Evolutionary conservation across 176 grass and related monocot species (phyloP).

Genomic region (Carex kokanica): DNA sequence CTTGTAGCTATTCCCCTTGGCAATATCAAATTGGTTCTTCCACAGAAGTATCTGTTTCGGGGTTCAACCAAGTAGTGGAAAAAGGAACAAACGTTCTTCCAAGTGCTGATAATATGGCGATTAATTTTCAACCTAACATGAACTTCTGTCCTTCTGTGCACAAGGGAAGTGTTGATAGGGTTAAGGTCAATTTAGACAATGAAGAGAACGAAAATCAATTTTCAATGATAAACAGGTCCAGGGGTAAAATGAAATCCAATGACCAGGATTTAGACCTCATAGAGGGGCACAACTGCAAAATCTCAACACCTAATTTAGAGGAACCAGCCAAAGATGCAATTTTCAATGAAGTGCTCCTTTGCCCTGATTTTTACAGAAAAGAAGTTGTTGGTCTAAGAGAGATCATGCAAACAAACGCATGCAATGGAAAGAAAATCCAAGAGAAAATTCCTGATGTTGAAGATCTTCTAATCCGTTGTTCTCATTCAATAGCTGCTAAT

Average conservation of each 20-base stretch:
- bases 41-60: slow-evolving; percentile 3
- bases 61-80: slow-evolving; percentile 22
- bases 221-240: not conserved
- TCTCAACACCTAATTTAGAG: slow-evolving; percentile 21
- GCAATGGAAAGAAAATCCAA: slow-evolving; percentile 15
- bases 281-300: slow-evolving; percentile 26
- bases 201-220: not conserved
- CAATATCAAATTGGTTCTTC: slow-evolving; percentile 1
- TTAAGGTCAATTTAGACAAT: not conserved
- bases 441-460: slow-evolving; percentile 36
- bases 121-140: slow-evolving; percentile 16
- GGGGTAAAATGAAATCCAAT: slow-evolving; percentile 17
- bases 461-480: slow-evolving; percentile 30
- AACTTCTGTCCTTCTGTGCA: not conserved
- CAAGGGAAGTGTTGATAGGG: not conserved
- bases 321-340: not conserved
- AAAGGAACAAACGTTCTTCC: slow-evolving; percentile 23
- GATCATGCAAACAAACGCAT: slow-evolving; percentile 24
- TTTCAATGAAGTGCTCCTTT: slow-evolving; percentile 32
- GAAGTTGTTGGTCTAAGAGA: slow-evolving; percentile 25
- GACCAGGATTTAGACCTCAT: slow-evolving; percentile 20
- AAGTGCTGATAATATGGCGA: slow-evolving; percentile 14
- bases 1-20: not conserved
- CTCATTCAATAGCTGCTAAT: slow-evolving; percentile 33
- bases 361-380: slow-evolving; percentile 15